Evolutionary conservation across 805 yeast genomes (phyloP).

Genomic region (Candida lessepsii): DNA sequence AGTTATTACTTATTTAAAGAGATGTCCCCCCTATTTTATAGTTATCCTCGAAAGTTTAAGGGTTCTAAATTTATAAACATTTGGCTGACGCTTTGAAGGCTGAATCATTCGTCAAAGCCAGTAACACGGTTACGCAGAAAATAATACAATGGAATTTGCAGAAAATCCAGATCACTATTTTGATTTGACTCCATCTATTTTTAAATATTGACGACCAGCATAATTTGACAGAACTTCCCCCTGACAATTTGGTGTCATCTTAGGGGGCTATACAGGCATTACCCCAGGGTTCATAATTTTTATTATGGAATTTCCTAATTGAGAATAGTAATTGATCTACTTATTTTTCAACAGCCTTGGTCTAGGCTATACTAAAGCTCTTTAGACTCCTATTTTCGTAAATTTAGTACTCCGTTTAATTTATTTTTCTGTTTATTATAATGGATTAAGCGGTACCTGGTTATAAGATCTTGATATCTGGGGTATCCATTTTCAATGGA

Average conservation of each 20-base stretch:
- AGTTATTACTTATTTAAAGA: not conserved
- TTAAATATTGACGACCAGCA: not conserved
- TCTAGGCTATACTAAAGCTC: not conserved
- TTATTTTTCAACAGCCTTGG: not conserved
- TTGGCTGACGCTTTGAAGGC: constrained; percentile 7
- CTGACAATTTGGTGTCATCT: not conserved
- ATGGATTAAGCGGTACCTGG: too few species aligned
- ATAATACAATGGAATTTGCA: not conserved
- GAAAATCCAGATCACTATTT: not conserved
- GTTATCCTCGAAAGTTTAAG: not conserved
- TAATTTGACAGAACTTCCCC: not conserved
- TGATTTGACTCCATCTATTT: not conserved
- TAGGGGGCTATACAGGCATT: not conserved
- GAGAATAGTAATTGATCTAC: constrained; percentile 2
- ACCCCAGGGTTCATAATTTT: not conserved
- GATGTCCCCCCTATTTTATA: not conserved
- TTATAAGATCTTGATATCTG: too few species aligned
- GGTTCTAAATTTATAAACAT: constrained; percentile 15
- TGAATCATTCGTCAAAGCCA: constrained; percentile 2
- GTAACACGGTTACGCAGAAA: constrained; percentile 2
- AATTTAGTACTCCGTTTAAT: too few species aligned
- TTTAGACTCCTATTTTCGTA: too few species aligned
- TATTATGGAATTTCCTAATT: not conserved
- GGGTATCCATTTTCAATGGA: too few species aligned
- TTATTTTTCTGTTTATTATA: too few species aligned